Evolutionary conservation across 805 yeast species (phyloP).

Genomic region (Saccharomycopsis amapae): DNA sequence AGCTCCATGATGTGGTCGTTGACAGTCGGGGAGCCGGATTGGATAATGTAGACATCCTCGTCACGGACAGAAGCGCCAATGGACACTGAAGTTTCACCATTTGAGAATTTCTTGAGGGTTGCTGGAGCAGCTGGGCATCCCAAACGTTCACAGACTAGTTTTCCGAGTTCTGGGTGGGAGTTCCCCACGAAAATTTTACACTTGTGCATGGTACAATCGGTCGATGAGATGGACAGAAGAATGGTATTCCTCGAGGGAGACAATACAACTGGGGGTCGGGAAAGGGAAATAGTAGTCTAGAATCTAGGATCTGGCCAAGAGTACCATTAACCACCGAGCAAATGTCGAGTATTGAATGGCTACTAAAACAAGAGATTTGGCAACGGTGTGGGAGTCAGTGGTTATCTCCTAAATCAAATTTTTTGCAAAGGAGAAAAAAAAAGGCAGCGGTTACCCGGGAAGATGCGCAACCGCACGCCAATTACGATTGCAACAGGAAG

Average conservation of each 20-base stretch:
- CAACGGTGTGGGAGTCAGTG: no score
- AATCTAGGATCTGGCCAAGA: no score
- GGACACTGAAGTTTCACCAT: constrained; percentile 96
- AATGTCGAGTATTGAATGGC: no score
- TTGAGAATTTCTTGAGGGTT: constrained; percentile 83
- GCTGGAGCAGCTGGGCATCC: constrained; percentile 95
- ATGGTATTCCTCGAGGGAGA: not conserved
- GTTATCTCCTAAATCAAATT: no score
- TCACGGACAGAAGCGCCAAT: constrained; percentile 93
- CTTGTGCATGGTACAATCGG: constrained; percentile 79
- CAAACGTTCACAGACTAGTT: constrained; percentile 78
- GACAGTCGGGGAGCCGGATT: constrained; percentile 77
- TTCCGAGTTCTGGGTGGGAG: constrained; percentile 93
- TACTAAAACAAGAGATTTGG: no score
- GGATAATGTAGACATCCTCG: constrained; percentile 92
- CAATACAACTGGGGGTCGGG: no score
- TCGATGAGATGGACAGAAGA: not conserved
- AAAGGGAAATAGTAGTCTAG: no score
- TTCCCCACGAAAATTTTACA: constrained; percentile 95
- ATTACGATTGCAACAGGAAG: no score
- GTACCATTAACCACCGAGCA: no score
- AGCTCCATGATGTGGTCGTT: constrained; percentile 97
- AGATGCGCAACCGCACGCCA: no score
- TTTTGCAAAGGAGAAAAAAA: no score
- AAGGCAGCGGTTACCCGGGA: no score